Evolutionary conservation across 1,284 basidiomycete species (phyloP).

Genomic region (Rhizoctonia solani): DNA sequence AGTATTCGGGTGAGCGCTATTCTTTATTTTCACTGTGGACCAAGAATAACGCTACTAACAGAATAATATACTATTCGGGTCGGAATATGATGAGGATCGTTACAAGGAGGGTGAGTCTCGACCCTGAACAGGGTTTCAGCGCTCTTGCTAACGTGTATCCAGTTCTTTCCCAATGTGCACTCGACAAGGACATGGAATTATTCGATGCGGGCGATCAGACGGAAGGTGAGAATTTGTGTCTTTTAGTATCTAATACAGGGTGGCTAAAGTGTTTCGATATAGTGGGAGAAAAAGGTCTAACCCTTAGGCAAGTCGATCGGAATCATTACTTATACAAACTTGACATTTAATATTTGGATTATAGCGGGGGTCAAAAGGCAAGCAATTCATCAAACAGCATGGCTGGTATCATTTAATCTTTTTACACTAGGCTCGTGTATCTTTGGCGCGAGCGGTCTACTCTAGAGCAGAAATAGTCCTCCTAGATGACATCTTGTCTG

Average conservation of each 20-base stretch:
- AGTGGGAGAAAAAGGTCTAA: slow-evolving; percentile 34
- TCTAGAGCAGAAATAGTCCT: slow-evolving; percentile 46
- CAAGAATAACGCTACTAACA: slow-evolving; percentile 7
- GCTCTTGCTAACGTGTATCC: neutral
- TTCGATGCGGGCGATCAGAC: slow-evolving; percentile 50
- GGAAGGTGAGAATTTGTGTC: slow-evolving; percentile 41
- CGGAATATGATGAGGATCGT: slow-evolving; percentile 54
- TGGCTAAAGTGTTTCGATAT: neutral
- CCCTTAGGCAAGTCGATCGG: too few species aligned
- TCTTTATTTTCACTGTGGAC: neutral
- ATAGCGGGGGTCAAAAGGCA: slow-evolving; percentile 39
- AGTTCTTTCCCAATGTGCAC: slow-evolving; percentile 46
- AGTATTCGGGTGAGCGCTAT: slow-evolving; percentile 50
- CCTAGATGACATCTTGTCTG: slow-evolving; percentile 44
- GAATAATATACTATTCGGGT: slow-evolving; percentile 61
- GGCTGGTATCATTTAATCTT: slow-evolving; percentile 38
- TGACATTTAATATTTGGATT: too few species aligned
- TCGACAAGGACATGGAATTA: slow-evolving; percentile 48
- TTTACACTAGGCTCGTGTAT: slow-evolving; percentile 50
- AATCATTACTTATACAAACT: too few species aligned
- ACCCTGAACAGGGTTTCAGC: neutral
- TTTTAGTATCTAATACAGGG: neutral
- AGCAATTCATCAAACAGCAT: slow-evolving; percentile 35
- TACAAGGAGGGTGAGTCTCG: slow-evolving; percentile 49
- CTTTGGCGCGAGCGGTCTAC: slow-evolving; percentile 50